Percentiles rank a stretch among this genome's conserved stretches.
Conservation (phyloP, 768 basidiomycete genomes). For the Trametes coccinea region DNA sequence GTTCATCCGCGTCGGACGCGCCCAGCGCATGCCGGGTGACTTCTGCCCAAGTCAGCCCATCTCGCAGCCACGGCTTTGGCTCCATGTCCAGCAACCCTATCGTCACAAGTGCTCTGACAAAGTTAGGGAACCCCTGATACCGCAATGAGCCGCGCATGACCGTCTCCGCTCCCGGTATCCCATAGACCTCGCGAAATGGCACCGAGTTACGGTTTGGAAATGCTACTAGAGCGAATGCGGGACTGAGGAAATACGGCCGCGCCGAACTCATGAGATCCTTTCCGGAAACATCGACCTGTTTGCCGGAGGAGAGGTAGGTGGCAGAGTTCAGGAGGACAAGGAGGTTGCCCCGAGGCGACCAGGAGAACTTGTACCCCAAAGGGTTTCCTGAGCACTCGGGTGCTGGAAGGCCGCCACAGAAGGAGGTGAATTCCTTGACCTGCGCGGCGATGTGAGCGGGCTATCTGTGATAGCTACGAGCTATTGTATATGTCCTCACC, state of each 20-base stretch:
- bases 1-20: conserved; percentile 67
- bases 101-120: conserved; percentile 83
- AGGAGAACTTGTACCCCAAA: conserved; percentile 98
- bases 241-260: conserved; percentile 91
- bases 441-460: conserved; percentile 28
- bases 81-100: conserved; percentile 82
- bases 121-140: conserved; percentile 96
- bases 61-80: conserved; percentile 75
- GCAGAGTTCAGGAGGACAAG: conserved; percentile 92
- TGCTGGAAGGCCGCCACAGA: conserved; percentile 95
- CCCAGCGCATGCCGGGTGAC: conserved; percentile 74
- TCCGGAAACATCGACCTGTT: conserved; percentile 69
- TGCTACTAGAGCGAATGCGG: conserved; percentile 95
- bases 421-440: conserved; percentile 90
- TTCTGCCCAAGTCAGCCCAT: conserved; percentile 79
- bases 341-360: conserved; percentile 95
- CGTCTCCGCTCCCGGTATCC: conserved; percentile 91
- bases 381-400: conserved; percentile 92
- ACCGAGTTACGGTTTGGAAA: conserved; percentile 97
- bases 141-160: conserved; percentile 91
- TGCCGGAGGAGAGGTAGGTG: conserved; percentile 67
- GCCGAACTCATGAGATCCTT: conserved; percentile 87
- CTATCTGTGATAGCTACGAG: background rate
- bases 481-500: conserved; percentile 39
- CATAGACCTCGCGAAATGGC: conserved; percentile 88